Evolutionary conservation across 768 basidiomycete species (phyloP).

Genomic region (Podaxis sp.): DNA sequence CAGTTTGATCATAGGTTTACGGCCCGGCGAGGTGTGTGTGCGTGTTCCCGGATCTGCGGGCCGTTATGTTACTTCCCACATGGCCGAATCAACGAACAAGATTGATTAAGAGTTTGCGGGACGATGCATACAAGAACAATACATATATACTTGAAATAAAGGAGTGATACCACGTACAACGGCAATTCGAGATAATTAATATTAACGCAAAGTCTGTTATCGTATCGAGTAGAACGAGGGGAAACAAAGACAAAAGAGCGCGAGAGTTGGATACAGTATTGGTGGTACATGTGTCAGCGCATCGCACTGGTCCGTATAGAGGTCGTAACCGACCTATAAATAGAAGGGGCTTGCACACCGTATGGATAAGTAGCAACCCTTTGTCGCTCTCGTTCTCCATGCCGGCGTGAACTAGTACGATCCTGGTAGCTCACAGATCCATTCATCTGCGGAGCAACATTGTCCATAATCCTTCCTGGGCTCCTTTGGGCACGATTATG

Average conservation of each 20-base stretch:
- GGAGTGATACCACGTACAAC: background rate
- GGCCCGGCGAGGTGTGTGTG: background rate
- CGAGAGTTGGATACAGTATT: background rate
- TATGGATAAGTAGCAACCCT: slow-evolving; percentile 8
- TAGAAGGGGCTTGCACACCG: background rate
- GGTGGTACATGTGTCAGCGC: background rate
- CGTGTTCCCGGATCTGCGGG: background rate
- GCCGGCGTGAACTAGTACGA: background rate
- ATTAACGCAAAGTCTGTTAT: no score
- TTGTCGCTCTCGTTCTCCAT: slow-evolving; percentile 11
- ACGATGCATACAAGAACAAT: background rate
- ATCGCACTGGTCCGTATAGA: slow-evolving; percentile 1
- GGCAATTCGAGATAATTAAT: background rate
- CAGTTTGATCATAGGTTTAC: background rate
- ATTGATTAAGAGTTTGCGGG: background rate
- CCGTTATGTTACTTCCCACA: background rate
- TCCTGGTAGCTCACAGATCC: slow-evolving; percentile 10
- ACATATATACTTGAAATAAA: background rate
- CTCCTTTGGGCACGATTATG: background rate
- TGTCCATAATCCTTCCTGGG: slow-evolving; percentile 1
- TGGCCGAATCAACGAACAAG: background rate
- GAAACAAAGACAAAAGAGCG: background rate
- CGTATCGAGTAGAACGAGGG: background rate
- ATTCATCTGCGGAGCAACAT: slow-evolving; percentile 10
- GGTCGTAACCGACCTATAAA: background rate